These are phyloP conservation scores for Allantophomopsis lycopodina DNA, from an alignment of 2,329 filamentous ascomycete species.

Conservation along the genomic window DNA sequence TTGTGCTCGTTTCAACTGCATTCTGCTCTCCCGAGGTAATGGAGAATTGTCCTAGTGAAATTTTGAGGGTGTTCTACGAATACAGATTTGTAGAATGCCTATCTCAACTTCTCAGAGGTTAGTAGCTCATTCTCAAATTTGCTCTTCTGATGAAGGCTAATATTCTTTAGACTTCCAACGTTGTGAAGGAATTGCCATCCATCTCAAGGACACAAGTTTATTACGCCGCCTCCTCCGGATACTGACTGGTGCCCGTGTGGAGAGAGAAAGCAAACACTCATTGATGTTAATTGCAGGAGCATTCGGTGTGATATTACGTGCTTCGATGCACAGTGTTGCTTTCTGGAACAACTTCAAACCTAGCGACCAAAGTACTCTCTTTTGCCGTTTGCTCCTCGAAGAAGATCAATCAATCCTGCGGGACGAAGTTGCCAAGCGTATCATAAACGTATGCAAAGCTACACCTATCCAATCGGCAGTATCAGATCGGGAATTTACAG, in stretches of 20 bases:
- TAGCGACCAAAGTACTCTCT: constrained; percentile 17
- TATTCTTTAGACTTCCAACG: too few species aligned
- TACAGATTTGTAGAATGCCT: too few species aligned
- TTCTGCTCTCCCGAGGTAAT: constrained; percentile 27
- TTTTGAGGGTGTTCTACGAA: constrained; percentile 14
- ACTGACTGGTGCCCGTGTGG: too few species aligned
- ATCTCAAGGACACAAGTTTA: too few species aligned
- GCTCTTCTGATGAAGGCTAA: too few species aligned
- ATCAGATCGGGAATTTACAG: constrained; percentile 23
- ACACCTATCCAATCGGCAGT: constrained; percentile 15
- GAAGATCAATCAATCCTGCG: constrained; percentile 22
- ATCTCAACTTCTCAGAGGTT: too few species aligned
- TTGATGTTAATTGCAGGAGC: constrained; percentile 22
- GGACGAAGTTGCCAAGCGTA: constrained; percentile 16
- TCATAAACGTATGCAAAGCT: constrained; percentile 16
- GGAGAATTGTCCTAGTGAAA: constrained; percentile 25
- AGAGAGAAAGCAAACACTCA: too few species aligned
- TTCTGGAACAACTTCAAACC: constrained; percentile 29
- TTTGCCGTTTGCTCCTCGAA: constrained; percentile 18
- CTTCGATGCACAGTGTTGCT: constrained; percentile 27
- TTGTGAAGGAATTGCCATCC: too few species aligned
- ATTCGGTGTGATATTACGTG: constrained; percentile 33
- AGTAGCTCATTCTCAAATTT: too few species aligned
- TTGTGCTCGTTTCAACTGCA: too few species aligned
- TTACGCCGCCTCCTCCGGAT: too few species aligned